A percentile compares a stretch with the other conserved stretches of the same genome.
Evolutionary conservation across 768 basidiomycete species (phyloP).

Genomic region (Kwoniella botswanensis): DNA sequence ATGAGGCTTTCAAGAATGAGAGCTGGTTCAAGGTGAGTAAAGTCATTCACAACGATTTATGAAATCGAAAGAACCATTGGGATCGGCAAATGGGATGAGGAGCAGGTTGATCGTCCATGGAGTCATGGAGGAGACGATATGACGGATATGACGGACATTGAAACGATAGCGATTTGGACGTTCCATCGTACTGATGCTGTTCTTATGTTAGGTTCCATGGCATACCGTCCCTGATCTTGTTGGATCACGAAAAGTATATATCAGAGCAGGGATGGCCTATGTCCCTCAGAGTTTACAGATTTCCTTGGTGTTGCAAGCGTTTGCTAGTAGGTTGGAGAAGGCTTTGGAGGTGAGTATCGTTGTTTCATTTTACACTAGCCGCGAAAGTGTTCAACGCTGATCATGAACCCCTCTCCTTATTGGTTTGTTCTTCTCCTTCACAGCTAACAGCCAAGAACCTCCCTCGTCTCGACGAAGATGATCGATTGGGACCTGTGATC

Average conservation of each 20-base stretch:
- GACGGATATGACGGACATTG: too few species aligned
- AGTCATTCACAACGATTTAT: too few species aligned
- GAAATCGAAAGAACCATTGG: too few species aligned
- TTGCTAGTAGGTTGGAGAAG: conserved; percentile 71
- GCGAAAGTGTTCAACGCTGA: background rate
- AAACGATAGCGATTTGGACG: too few species aligned
- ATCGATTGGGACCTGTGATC: conserved; percentile 83
- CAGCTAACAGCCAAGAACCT: conserved; percentile 84
- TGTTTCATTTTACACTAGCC: background rate
- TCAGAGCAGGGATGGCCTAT: conserved; percentile 84
- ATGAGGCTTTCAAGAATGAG: conserved; percentile 63
- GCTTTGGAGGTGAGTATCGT: conserved; percentile 71
- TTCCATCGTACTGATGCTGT: too few species aligned
- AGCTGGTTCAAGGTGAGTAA: conserved; percentile 75
- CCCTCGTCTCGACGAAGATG: conserved; percentile 92
- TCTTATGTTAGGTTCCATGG: conserved; percentile 64
- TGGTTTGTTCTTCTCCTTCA: background rate
- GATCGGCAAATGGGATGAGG: background rate
- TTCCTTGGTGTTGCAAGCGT: conserved; percentile 86
- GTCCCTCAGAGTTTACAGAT: conserved; percentile 77
- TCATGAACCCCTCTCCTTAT: background rate
- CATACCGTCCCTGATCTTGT: conserved; percentile 92
- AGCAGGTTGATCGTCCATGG: background rate
- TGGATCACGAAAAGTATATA: conserved; percentile 75
- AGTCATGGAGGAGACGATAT: too few species aligned